Percentiles rank a stretch among this genome's conserved stretches.
Conservation (phyloP, 2,329 filamentous ascomycete species). For the Chrysosporium keratinophilum region DNA sequence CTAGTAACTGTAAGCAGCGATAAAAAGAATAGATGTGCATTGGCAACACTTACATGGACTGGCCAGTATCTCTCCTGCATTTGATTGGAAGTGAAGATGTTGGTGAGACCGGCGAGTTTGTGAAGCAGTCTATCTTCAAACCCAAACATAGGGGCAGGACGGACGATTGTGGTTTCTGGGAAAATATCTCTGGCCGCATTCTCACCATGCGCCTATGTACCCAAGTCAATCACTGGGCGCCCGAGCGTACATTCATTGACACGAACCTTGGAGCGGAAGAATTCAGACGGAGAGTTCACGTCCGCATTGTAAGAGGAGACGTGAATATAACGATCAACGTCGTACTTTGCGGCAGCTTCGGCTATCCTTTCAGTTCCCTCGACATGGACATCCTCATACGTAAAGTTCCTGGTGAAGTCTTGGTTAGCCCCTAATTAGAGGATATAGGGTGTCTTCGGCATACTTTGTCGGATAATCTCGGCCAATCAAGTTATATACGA, state of each 20-base stretch:
- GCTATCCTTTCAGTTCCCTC: conserved; percentile 86
- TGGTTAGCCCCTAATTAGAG: neutral
- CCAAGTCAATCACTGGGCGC: conserved; percentile 14
- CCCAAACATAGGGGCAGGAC: conserved; percentile 86
- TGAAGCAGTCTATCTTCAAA: conserved; percentile 89
- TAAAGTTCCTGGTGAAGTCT: conserved; percentile 62
- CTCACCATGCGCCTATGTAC: conserved; percentile 60
- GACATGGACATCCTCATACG: conserved; percentile 81
- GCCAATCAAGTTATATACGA: conserved; percentile 93
- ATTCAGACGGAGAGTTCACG: conserved; percentile 70
- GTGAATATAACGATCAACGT: conserved; percentile 92
- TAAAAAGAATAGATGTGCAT: neutral
- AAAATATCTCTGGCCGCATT: conserved; percentile 76
- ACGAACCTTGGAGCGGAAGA: conserved; percentile 75
- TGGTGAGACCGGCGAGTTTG: conserved; percentile 67
- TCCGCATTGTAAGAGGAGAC: conserved; percentile 90
- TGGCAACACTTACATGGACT: conserved; percentile 58
- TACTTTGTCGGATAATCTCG: conserved; percentile 94
- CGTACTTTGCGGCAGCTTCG: conserved; percentile 93
- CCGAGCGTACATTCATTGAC: neutral
- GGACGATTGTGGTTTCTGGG: conserved; percentile 93
- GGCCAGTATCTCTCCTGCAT: conserved; percentile 87
- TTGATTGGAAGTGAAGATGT: conserved; percentile 81
- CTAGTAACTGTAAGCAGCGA: conserved; percentile 35
- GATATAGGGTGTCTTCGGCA: conserved; percentile 22